Evolutionary conservation across 2,329 filamentous ascomycete species (phyloP).

Genomic region (Monosporascus sp.): DNA sequence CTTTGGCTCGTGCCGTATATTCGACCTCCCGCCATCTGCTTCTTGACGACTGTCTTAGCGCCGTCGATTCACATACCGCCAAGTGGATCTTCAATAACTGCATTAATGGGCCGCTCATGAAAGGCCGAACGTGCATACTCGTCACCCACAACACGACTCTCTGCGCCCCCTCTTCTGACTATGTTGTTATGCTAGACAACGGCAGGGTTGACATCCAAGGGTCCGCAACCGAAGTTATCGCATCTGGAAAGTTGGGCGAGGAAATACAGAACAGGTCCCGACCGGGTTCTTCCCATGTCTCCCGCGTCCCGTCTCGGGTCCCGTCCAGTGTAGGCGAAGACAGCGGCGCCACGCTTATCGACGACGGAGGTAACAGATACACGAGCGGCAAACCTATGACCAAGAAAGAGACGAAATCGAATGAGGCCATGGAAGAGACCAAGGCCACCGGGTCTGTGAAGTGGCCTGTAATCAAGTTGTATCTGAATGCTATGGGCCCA

Average conservation of each 20-base stretch:
- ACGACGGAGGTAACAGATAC: constrained; percentile 44
- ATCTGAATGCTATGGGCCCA: constrained; percentile 84
- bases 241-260: constrained; percentile 83
- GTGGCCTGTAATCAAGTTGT: constrained; percentile 77
- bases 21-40: constrained; percentile 87
- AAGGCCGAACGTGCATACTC: constrained; percentile 81
- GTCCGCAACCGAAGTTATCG: constrained; percentile 69
- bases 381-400: constrained; percentile 42
- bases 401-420: constrained; percentile 42
- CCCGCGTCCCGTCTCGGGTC: constrained; percentile 69
- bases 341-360: constrained; percentile 47
- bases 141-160: constrained; percentile 95
- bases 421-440: constrained; percentile 60
- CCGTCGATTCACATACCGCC: constrained; percentile 93
- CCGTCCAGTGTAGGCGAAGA: constrained; percentile 70
- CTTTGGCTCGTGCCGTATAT: constrained; percentile 93
- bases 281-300: constrained; percentile 63
- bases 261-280: constrained; percentile 68
- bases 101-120: constrained; percentile 84
- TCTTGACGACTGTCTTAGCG: constrained; percentile 91
- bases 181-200: constrained; percentile 82
- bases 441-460: constrained; percentile 87
- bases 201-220: constrained; percentile 75
- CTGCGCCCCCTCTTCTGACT: constrained; percentile 73
- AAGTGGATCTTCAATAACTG: constrained; percentile 98